Base-by-base conservation (phyloP, 2,329 filamentous ascomycete genomes). In the Cryphonectria parasitica region DNA sequence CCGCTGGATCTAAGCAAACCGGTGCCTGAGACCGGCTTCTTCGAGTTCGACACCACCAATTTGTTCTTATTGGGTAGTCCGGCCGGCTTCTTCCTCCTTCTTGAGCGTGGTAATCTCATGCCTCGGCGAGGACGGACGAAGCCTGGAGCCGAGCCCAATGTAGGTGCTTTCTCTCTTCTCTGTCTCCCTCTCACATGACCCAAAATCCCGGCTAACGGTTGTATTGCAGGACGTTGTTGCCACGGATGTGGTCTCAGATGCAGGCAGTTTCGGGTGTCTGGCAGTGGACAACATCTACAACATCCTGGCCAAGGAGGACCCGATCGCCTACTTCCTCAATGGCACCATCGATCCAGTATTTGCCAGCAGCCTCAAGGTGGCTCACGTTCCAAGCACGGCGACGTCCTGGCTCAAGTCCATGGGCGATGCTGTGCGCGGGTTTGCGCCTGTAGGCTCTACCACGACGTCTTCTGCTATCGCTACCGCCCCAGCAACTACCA, bases 211-310 rank as follows among this genome's bases (percentile, higher is more conserved):
- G n/a, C 36, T 64, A n/a, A 43, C 39, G 41, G 25, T 64, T 43
- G n/a, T n/a, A 3, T 58, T 36, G 19, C 22, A 72, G 25, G 91
- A 94, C 74, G 80, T 81, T 28, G 81, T 85, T 19, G 85, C 86
- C 7, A 79, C 80, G 49, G 82, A 84, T 8, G 87, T 98, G 43
- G 91, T 91, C n/a, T 92, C 92, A n/a, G 88, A 94, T 56, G 86
- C 86, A 25, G 94, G 93, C 41, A 88, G 85, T 7, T 97, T 97
- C 79, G 96, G 96, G 25, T 98, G 96, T 79, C 84, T 98, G 39
- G 93, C 95, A 0, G 92, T 98, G 1, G 94, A 98, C 82, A 99
- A 98, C 78, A 88, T 99, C 69, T 99, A 98, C 84, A 99, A 99
- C 77, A 88, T 99, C 73, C 88, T 98, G 78, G 83, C 88, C 54